Percentiles rank a stretch among this genome's conserved stretches.
Conservation (phyloP, 108 stramenopile species). For the Skeletonema marinoi region DNA sequence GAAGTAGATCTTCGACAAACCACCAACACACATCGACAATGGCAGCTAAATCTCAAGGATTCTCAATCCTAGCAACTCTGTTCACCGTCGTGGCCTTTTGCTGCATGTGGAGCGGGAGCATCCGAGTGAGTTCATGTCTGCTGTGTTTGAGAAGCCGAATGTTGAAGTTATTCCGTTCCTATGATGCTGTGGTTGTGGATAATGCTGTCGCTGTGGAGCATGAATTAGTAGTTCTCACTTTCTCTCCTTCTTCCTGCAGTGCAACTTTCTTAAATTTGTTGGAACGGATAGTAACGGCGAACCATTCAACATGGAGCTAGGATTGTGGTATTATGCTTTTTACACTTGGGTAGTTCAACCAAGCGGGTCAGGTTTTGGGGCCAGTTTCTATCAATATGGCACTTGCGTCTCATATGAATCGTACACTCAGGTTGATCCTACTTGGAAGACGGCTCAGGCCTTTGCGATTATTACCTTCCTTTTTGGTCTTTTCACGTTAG, state of each 20-base stretch:
- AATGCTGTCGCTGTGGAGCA: no score
- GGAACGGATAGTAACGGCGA: not conserved
- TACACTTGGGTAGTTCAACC: not conserved
- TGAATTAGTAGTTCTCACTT: not conserved
- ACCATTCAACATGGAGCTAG: not conserved
- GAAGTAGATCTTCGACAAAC: not conserved
- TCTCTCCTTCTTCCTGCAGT: not conserved
- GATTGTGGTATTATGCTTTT: not conserved
- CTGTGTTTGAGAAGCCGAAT: not conserved
- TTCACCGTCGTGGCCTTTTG: not conserved
- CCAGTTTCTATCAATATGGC: not conserved
- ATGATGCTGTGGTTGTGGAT: no score
- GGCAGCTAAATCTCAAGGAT: not conserved
- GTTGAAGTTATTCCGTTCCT: no score
- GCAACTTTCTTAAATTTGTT: not conserved
- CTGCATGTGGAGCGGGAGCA: not conserved
- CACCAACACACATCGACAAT: not conserved
- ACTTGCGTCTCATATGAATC: not conserved
- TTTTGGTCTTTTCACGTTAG: not conserved
- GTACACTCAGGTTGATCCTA: not conserved
- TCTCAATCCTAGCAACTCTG: not conserved
- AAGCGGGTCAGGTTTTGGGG: not conserved
- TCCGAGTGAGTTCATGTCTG: not conserved
- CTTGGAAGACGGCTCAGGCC: not conserved
- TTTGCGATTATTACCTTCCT: not conserved